These are phyloP conservation scores for Raddia guianensis DNA, from an alignment of 176 grass and related monocot genomes.

Conservation along the genomic window DNA sequence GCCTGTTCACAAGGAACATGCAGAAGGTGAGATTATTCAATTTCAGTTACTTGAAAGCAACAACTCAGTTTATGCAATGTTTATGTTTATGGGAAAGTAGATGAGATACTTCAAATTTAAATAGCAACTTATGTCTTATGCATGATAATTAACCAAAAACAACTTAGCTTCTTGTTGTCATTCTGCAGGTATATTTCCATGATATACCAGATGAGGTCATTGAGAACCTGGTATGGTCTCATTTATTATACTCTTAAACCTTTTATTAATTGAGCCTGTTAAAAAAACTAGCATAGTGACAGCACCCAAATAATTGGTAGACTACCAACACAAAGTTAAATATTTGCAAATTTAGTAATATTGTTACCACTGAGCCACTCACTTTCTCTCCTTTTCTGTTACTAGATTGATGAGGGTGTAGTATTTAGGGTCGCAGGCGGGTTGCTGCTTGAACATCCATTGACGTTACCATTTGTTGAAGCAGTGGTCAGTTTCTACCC, in stretches of 20 bases:
- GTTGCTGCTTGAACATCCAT: conserved; percentile 84
- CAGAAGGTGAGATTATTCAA: neutral
- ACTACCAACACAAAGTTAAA: neutral
- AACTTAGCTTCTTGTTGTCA: neutral
- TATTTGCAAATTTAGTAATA: neutral
- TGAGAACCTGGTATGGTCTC: conserved; percentile 69
- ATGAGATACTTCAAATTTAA: neutral
- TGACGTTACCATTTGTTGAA: conserved; percentile 87
- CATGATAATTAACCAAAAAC: conserved; percentile 7
- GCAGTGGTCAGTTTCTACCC: conserved; percentile 70
- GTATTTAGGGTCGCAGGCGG: conserved; percentile 91
- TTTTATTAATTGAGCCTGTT: neutral
- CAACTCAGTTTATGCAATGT: neutral
- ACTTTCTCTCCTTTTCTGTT: conserved; percentile 1
- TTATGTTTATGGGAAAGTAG: neutral
- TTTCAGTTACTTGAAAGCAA: neutral
- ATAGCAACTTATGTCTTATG: neutral
- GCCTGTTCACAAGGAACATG: neutral
- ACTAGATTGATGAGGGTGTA: conserved; percentile 80
- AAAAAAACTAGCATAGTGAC: neutral
- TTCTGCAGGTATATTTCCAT: conserved; percentile 87
- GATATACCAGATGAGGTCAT: conserved; percentile 93
- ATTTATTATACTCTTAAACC: neutral
- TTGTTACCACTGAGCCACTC: neutral
- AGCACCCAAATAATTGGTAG: neutral